A percentile compares a stretch with the other conserved stretches of the same genome.
Evolutionary conservation across 208 protist species (phyloP).

Genomic region (Wallacemonas sp.): DNA sequence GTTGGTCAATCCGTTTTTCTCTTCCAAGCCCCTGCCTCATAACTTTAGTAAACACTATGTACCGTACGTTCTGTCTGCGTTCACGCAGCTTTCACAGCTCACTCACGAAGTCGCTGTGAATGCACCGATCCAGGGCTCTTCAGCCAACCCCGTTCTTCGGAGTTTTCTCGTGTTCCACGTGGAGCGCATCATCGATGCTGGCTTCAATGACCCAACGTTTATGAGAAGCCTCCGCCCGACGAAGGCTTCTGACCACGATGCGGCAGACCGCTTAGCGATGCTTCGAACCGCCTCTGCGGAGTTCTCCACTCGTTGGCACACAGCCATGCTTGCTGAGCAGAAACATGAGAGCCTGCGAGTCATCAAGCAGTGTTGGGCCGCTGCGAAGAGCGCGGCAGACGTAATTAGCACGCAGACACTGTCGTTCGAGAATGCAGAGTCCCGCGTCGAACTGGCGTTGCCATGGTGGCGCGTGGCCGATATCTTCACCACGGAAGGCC

Average conservation of each 20-base stretch:
- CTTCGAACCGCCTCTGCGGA: neutral
- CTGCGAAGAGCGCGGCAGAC: conserved; percentile 24
- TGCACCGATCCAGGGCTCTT: conserved; percentile 5
- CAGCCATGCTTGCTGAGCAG: conserved; percentile 1
- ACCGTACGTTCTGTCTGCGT: conserved; percentile 20
- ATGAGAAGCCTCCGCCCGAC: conserved; percentile 11
- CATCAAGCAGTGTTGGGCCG: conserved; percentile 18
- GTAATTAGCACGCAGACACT: conserved; percentile 23
- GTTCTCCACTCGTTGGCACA: conserved; percentile 19
- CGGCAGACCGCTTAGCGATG: conserved; percentile 3
- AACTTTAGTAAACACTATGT: conserved; percentile 13
- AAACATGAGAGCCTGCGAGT: neutral
- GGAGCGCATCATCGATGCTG: conserved; percentile 20
- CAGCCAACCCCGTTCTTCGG: conserved; percentile 12
- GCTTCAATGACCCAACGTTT: conserved; percentile 20
- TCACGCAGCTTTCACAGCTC: conserved; percentile 30
- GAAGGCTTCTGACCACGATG: conserved; percentile 6
- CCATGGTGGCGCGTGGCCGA: conserved; percentile 11
- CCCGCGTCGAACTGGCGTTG: conserved; percentile 8
- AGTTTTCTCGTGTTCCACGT: conserved; percentile 32
- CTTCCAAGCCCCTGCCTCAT: conserved; percentile 16
- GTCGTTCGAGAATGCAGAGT: conserved; percentile 7
- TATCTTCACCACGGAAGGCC: conserved; percentile 18
- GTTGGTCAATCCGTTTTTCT: conserved; percentile 25
- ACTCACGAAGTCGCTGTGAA: conserved; percentile 24